Evolutionary conservation across 768 basidiomycete species (phyloP).

Genomic region (Lactifluus volemus): DNA sequence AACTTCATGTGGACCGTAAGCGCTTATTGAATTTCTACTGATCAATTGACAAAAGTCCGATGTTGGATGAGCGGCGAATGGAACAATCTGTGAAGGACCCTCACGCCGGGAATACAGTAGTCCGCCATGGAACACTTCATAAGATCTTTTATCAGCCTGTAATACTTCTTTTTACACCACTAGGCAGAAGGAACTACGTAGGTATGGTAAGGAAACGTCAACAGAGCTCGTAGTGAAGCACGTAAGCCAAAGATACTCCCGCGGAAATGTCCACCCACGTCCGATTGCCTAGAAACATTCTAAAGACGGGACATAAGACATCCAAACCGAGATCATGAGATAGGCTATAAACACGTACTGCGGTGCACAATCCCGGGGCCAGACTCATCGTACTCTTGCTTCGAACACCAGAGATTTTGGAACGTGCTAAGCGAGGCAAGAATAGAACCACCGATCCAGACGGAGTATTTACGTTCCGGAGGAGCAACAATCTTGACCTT

Average conservation of each 20-base stretch:
- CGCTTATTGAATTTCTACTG: too few relatives aligned
- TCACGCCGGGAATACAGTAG: too few relatives aligned
- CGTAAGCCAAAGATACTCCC: slow-evolving; percentile 14
- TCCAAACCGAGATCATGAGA: background rate
- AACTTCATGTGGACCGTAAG: too few relatives aligned
- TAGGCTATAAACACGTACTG: slow-evolving; percentile 36
- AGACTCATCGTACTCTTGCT: slow-evolving; percentile 87
- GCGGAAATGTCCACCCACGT: background rate
- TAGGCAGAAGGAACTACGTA: slow-evolving; percentile 6
- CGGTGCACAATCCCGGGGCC: slow-evolving; percentile 75
- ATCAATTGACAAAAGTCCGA: too few relatives aligned
- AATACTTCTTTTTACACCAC: slow-evolving; percentile 5
- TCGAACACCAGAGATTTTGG: slow-evolving; percentile 94
- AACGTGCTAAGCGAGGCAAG: slow-evolving; percentile 87
- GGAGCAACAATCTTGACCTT: slow-evolving; percentile 94
- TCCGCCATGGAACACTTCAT: background rate
- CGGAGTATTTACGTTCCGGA: slow-evolving; percentile 91
- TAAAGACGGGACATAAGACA: slow-evolving; percentile 2
- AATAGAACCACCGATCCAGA: slow-evolving; percentile 89
- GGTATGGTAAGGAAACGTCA: slow-evolving; percentile 10
- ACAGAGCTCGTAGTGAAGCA: slow-evolving; percentile 1
- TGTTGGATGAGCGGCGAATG: too few relatives aligned
- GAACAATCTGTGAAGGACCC: too few relatives aligned
- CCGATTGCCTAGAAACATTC: slow-evolving; percentile 15
- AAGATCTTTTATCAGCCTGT: background rate